Evolutionary conservation across 495 filamentous ascomycete species (phyloP).

Genomic region (Hypoxylon perforatum): DNA sequence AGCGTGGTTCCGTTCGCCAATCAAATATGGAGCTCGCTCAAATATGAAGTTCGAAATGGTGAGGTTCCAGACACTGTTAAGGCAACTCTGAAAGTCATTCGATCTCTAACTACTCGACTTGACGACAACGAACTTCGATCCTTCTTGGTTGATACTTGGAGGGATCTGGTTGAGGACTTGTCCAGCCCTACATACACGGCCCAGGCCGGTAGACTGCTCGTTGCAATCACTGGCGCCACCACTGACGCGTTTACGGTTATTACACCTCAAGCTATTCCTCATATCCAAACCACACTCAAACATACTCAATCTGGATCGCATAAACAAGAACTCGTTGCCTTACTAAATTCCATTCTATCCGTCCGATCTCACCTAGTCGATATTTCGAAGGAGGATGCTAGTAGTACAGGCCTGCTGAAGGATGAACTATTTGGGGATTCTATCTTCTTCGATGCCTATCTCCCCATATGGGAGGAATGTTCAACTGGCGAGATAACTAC

Average conservation of each 20-base stretch:
- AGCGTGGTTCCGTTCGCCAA: slow-evolving; percentile 54
- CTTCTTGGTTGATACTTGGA: slow-evolving; percentile 52
- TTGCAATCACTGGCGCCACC: slow-evolving; percentile 53
- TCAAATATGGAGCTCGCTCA: slow-evolving; percentile 64
- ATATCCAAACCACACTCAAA: slow-evolving; percentile 51
- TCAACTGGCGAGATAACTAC: slow-evolving; percentile 31
- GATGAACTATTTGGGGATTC: slow-evolving; percentile 42
- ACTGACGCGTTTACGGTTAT: slow-evolving; percentile 48
- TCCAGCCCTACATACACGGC: slow-evolving; percentile 56
- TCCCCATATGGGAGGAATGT: slow-evolving; percentile 52
- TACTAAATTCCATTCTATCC: slow-evolving; percentile 55
- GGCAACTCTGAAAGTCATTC: slow-evolving; percentile 58
- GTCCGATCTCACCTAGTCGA: slow-evolving; percentile 48
- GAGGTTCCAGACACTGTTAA: slow-evolving; percentile 62
- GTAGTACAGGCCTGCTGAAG: slow-evolving; percentile 8
- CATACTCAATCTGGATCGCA: slow-evolving; percentile 54
- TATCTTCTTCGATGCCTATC: slow-evolving; percentile 54
- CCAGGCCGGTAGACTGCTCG: slow-evolving; percentile 58
- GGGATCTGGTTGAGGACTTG: slow-evolving; percentile 57
- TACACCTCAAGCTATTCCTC: slow-evolving; percentile 47
- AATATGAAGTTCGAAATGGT: slow-evolving; percentile 68
- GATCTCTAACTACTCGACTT: slow-evolving; percentile 52
- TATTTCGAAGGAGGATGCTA: slow-evolving; percentile 31
- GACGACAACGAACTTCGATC: slow-evolving; percentile 46
- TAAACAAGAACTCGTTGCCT: slow-evolving; percentile 53